phyloP scores from a whole-genome alignment of 768 basidiomycete species.

The Macrolepiota albuminosa region DNA sequence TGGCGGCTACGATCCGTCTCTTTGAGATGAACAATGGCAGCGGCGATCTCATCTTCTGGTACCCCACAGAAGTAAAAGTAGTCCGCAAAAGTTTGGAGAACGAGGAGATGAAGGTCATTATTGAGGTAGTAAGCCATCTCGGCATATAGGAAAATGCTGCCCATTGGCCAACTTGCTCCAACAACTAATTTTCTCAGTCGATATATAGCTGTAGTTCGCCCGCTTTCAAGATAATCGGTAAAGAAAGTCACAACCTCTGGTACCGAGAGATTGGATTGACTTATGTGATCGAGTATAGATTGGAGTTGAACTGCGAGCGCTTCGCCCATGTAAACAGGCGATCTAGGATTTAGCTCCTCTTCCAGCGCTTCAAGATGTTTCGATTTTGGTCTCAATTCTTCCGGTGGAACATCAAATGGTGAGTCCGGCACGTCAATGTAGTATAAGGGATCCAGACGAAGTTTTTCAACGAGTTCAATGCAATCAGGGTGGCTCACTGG shows the following conservation, averaged over 20 bases:
- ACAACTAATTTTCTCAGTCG: conserved; percentile 29
- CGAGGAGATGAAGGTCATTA: conserved; percentile 20
- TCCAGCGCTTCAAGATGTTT: neutral
- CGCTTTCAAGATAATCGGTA: conserved; percentile 27
- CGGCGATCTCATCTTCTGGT: conserved; percentile 32
- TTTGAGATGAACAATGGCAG: conserved; percentile 7
- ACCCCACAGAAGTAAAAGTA: conserved; percentile 51
- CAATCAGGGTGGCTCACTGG: conserved; percentile 4
- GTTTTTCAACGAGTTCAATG: conserved; percentile 15
- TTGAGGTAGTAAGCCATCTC: conserved; percentile 41
- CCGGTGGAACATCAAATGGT: neutral
- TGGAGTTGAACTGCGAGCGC: conserved; percentile 2
- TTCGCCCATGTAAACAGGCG: conserved; percentile 6
- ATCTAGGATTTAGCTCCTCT: conserved; percentile 1
- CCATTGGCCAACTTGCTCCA: conserved; percentile 14
- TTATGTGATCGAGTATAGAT: neutral
- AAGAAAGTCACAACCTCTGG: conserved; percentile 31
- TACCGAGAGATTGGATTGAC: conserved; percentile 12
- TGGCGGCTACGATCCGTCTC: neutral
- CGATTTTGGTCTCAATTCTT: neutral
- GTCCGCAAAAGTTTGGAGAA: conserved; percentile 42
- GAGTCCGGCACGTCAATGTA: neutral
- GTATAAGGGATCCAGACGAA: conserved; percentile 12
- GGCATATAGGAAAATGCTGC: conserved; percentile 30
- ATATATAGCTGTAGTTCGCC: conserved; percentile 27